A percentile compares a stretch with the other conserved stretches of the same genome.
Evolutionary conservation across 305 asterid species (phyloP).

Genomic region (Fraxinus dipetala): DNA sequence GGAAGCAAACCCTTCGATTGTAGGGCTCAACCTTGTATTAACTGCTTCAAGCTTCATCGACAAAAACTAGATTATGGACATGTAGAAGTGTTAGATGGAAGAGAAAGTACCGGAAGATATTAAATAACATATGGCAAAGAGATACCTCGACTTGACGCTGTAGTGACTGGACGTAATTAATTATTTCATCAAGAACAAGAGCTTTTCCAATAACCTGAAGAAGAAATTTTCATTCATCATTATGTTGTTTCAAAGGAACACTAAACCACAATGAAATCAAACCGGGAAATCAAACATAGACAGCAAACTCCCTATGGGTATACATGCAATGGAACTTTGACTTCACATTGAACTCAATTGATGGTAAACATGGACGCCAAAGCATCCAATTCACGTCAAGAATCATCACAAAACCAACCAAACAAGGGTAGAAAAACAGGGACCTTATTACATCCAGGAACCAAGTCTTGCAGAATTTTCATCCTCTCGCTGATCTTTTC

Average conservation of each 20-base stretch:
- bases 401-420: not conserved
- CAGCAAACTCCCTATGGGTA: not conserved
- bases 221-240: not conserved
- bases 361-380: not conserved
- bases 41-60: conserved; percentile 98
- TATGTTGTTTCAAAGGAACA: not conserved
- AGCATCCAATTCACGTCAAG: conserved; percentile 1
- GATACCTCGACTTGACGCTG: conserved; percentile 92
- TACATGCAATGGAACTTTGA: not conserved
- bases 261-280: not conserved
- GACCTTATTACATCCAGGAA: conserved; percentile 96
- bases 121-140: conserved; percentile 9
- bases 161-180: conserved; percentile 81
- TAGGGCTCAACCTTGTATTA: conserved; percentile 59
- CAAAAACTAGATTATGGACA: conserved; percentile 53
- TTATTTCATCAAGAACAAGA: conserved; percentile 86
- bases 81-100: conserved; percentile 15
- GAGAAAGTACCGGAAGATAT: not conserved
- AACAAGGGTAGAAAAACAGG: conserved; percentile 1
- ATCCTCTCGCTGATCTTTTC: conserved; percentile 97
- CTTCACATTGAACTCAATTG: not conserved
- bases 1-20: conserved; percentile 58
- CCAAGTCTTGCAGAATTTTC: conserved; percentile 92
- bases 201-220: conserved; percentile 87
- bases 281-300: not conserved